These are phyloP conservation scores for Alternaria dauci DNA, from an alignment of 2,329 filamentous ascomycete genomes.

Conservation along the genomic window DNA sequence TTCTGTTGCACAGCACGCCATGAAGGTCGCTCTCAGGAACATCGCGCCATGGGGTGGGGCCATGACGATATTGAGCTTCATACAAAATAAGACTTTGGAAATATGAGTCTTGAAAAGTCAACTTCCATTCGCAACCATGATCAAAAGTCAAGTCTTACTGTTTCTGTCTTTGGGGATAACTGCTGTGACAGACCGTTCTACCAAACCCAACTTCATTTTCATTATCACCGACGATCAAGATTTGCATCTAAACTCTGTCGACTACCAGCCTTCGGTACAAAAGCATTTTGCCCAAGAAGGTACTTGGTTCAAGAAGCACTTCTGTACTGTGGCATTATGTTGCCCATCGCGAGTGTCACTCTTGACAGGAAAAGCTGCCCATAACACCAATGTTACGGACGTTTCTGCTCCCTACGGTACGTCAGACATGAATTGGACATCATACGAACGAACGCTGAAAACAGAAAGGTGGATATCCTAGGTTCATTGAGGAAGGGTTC, in stretches of 20 bases:
- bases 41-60: constrained; percentile 2
- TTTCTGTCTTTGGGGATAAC: background rate
- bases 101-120: background rate
- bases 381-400: constrained; percentile 75
- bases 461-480: constrained; percentile 65
- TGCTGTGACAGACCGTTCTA: constrained; percentile 3
- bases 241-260: constrained; percentile 66
- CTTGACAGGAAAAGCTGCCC: constrained; percentile 71
- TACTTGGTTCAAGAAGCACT: constrained; percentile 69
- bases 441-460: constrained; percentile 3
- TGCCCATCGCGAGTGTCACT: constrained; percentile 73
- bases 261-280: constrained; percentile 67
- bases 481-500: constrained; percentile 70
- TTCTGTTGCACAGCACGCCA: constrained; percentile 2
- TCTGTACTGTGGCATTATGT: constrained; percentile 71
- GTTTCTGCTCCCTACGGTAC: constrained; percentile 63
- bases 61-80: background rate
- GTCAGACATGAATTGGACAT: background rate
- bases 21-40: background rate
- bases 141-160: background rate
- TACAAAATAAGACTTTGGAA: background rate
- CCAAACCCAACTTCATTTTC: constrained; percentile 66
- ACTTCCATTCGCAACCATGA: background rate
- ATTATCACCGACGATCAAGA: constrained; percentile 76
- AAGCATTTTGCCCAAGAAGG: constrained; percentile 67